These are phyloP conservation scores for Albophoma yamanashiensis DNA, from an alignment of 2,329 filamentous ascomycete genomes.

Conservation along the genomic window DNA sequence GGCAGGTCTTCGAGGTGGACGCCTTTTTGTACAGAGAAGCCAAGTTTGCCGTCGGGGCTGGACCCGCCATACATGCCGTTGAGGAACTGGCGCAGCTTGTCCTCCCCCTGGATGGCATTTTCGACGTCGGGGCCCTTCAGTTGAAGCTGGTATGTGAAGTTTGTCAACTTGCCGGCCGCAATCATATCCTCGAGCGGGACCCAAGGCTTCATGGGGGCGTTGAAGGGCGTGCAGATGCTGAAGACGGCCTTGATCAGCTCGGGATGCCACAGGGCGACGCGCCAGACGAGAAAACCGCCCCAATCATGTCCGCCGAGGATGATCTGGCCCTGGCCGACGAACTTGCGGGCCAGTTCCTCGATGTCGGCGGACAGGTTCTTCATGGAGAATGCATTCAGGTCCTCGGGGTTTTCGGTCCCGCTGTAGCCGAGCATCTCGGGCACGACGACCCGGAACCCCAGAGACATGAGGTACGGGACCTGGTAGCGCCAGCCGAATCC, in stretches of 20 bases:
- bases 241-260: slow-evolving; percentile 65
- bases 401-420: slow-evolving; percentile 57
- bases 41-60: slow-evolving; percentile 41
- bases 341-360: slow-evolving; percentile 54
- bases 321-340: slow-evolving; percentile 40
- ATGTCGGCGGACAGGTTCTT: slow-evolving; percentile 69
- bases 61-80: slow-evolving; percentile 59
- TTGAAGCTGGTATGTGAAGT: slow-evolving; percentile 79
- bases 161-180: slow-evolving; percentile 41
- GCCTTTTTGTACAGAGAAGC: slow-evolving; percentile 51
- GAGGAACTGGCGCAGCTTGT: slow-evolving; percentile 60
- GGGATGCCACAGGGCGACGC: slow-evolving; percentile 63
- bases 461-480: slow-evolving; percentile 61
- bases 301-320: slow-evolving; percentile 90
- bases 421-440: slow-evolving; percentile 86
- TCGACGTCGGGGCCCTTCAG: slow-evolving; percentile 61
- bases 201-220: slow-evolving; percentile 39
- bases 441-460: slow-evolving; percentile 69
- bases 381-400: slow-evolving; percentile 52
- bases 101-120: slow-evolving; percentile 40
- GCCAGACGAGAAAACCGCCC: slow-evolving; percentile 72
- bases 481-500: slow-evolving; percentile 83
- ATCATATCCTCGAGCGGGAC: slow-evolving; percentile 50
- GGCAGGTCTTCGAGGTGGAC: slow-evolving; percentile 52
- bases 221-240: slow-evolving; percentile 69